Evolutionary conservation across 768 basidiomycete species (phyloP), one percentile per base, ranked within the genome.

Genomic region (Boletus reticulatus): DNA sequence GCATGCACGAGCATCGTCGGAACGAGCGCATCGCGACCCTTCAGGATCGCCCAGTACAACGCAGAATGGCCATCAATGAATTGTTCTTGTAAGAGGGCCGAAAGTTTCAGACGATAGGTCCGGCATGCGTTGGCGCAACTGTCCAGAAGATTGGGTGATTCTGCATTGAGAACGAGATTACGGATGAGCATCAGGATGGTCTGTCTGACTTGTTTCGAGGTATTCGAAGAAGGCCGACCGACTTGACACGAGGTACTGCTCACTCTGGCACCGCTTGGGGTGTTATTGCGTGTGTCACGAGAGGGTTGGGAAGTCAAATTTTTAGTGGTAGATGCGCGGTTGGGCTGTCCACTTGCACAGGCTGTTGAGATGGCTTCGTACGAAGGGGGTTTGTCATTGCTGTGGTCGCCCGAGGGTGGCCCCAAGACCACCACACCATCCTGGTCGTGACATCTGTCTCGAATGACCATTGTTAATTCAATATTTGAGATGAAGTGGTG

Each of bases 41-140:
- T 87, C 22, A 89, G 71, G 58, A 89, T 82, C 0, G 83, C 84
- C 89, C 89, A 90, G 64, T 89, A 89, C 4, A 90, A 59, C 0
- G 86, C 84, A 0, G 84, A 83, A 61, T 84, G 86, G 0, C 73
- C 75, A 61, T 89, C 88, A 37, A 89, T 82, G 10, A 74, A 82
- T 29, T 70, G 78, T 43, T 88, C 83, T 62, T 88, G 88, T 0
- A 90, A 72, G 10, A 90, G 62, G 0, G 73, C 55, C 0, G 84
- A 76, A 37, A 89, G 72, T 5, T 80, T 77, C 2, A 89, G 59
- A 17, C 69, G 71, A 37, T 84, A 75, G 0, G 76, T 65, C 10
- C 66, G 61, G 61, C 88, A 89, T 0, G 84, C 84, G 12, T 83
- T 82, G 4, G 80, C 77, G 61, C 88, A 90, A 62, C 60, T 52